Percentiles rank a stretch among this genome's conserved stretches.
These are phyloP conservation scores for Euphorbia celastroides DNA, from an alignment of 441 rosid species.

Conservation along the genomic window DNA sequence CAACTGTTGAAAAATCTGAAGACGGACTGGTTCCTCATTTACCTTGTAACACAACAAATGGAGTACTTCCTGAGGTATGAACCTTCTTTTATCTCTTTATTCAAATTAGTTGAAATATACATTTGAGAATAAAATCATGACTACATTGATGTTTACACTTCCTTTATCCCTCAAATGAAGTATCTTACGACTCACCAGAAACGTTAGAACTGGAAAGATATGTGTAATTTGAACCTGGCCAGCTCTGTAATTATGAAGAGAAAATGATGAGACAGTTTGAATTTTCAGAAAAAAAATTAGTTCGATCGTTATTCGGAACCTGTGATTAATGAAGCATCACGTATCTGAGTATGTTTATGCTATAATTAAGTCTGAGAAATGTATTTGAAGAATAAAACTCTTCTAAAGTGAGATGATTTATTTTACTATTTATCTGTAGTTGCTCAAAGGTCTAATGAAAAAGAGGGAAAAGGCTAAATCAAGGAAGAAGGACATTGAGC, in stretches of 20 bases:
- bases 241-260: neutral
- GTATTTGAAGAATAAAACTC: neutral
- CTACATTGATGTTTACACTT: neutral
- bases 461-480: conserved; percentile 79
- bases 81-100: neutral
- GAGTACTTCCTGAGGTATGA: conserved; percentile 89
- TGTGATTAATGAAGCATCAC: conserved; percentile 1
- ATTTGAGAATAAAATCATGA: neutral
- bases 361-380: conserved; percentile 1
- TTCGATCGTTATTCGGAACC: neutral
- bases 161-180: neutral
- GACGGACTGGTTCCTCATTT: conserved; percentile 69
- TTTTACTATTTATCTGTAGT: conserved; percentile 41
- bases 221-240: neutral
- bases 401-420: conserved; percentile 15
- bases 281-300: neutral
- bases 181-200: neutral
- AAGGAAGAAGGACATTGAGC: conserved; percentile 92
- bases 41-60: conserved; percentile 63
- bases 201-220: neutral
- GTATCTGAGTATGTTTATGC: neutral
- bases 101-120: neutral
- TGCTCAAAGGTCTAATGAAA: conserved; percentile 83
- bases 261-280: neutral
- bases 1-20: conserved; percentile 75